These are phyloP conservation scores for Malassezia japonica DNA, from an alignment of 1,284 basidiomycete genomes.

Conservation along the genomic window DNA sequence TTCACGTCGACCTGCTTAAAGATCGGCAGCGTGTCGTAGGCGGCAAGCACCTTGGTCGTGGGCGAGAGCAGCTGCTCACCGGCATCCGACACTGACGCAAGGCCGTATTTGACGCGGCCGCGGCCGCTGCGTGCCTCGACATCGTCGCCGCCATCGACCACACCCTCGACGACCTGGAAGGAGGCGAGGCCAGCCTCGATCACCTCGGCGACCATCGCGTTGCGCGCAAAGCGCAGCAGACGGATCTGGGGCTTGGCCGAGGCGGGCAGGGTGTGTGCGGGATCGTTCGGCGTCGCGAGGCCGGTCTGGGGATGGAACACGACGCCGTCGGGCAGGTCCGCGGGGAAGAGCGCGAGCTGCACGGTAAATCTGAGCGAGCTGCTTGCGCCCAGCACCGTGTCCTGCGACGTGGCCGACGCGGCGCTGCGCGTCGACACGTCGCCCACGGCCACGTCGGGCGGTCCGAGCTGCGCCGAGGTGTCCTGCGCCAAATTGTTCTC, in stretches of 20 bases:
- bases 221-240: constrained; percentile 62
- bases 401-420: background rate
- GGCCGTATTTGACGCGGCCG: constrained; percentile 67
- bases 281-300: constrained; percentile 59
- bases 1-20: constrained; percentile 55
- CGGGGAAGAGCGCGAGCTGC: constrained; percentile 72
- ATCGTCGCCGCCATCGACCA: constrained; percentile 94
- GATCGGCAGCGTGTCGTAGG: constrained; percentile 59
- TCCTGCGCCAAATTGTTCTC: background rate
- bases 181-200: constrained; percentile 82
- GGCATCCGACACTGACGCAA: constrained; percentile 50
- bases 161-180: constrained; percentile 85
- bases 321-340: constrained; percentile 85
- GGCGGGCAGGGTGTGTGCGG: background rate
- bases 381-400: background rate
- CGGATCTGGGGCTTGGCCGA: constrained; percentile 13
- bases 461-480: background rate
- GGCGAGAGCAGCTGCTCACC: constrained; percentile 26
- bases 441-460: no score
- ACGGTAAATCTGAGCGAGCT: constrained; percentile 63
- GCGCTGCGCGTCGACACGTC: background rate
- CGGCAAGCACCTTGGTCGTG: constrained; percentile 56
- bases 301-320: constrained; percentile 82
- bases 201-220: constrained; percentile 88
- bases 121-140: constrained; percentile 76